Evolutionary conservation across 225 moss, liverwort and hornwort genomes (phyloP).

Genomic region (Sphagnum contortum): DNA sequence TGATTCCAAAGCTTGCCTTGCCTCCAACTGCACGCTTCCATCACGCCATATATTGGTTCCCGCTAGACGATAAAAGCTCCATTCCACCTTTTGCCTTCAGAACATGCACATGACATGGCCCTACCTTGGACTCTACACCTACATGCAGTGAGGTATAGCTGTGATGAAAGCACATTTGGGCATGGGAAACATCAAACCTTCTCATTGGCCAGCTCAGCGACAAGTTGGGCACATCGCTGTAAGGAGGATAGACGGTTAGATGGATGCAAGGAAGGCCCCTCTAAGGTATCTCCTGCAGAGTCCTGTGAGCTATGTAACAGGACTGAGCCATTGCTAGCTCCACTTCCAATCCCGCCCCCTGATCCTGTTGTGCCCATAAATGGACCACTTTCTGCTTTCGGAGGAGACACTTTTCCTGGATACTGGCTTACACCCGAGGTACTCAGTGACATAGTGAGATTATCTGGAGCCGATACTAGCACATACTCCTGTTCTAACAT

Average conservation of each 20-base stretch:
- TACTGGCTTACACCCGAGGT: constrained; percentile 59
- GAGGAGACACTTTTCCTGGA: constrained; percentile 41
- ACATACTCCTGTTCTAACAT: constrained; percentile 98
- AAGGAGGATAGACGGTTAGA: constrained; percentile 78
- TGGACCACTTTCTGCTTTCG: constrained; percentile 41
- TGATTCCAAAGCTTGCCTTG: constrained; percentile 67
- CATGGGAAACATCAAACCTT: constrained; percentile 42
- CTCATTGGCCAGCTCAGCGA: constrained; percentile 73
- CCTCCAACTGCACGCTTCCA: constrained; percentile 51
- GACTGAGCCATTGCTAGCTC: constrained; percentile 35
- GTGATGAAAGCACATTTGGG: too few relatives aligned
- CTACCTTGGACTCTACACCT: too few relatives aligned
- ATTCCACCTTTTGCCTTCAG: too few relatives aligned
- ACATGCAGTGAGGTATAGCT: too few relatives aligned
- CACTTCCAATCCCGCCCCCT: constrained; percentile 42
- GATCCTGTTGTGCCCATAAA: constrained; percentile 20
- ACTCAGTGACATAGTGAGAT: constrained; percentile 60
- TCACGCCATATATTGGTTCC: too few relatives aligned
- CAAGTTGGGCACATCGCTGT: constrained; percentile 62
- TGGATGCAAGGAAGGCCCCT: constrained; percentile 79
- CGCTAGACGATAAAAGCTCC: too few relatives aligned
- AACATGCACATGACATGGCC: too few relatives aligned
- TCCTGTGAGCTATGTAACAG: constrained; percentile 48
- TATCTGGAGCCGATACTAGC: constrained; percentile 73
- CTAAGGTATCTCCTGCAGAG: constrained; percentile 22